A percentile compares a stretch with the other conserved stretches of the same genome.
Conservation (phyloP, 2,329 filamentous ascomycete genomes). For the Onygenales sp. region DNA sequence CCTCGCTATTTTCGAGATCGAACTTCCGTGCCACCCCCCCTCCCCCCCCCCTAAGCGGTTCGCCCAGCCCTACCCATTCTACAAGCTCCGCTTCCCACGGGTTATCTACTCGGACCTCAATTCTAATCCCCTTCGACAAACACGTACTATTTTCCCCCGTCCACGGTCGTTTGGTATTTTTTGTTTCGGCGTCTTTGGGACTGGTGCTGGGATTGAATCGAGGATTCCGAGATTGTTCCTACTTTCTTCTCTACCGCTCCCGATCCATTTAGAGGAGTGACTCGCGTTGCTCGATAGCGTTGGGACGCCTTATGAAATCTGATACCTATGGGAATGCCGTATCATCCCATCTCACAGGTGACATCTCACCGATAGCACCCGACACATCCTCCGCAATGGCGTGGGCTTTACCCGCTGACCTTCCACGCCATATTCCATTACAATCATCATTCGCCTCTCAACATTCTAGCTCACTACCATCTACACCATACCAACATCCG, state of each 20-base stretch:
- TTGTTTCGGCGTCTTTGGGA: not conserved
- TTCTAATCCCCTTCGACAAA: no score
- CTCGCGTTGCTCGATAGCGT: constrained; percentile 22
- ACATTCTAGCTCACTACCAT: constrained; percentile 83
- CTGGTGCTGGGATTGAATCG: not conserved
- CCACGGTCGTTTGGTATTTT: not conserved
- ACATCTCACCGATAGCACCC: constrained; percentile 33
- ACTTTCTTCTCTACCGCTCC: not conserved
- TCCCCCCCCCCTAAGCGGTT: no score
- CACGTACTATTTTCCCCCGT: not conserved
- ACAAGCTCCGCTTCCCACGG: not conserved
- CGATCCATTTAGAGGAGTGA: constrained; percentile 4
- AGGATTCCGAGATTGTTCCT: no score
- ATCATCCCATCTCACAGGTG: constrained; percentile 29
- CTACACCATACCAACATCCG: constrained; percentile 82
- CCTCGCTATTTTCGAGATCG: not conserved
- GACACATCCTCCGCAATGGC: constrained; percentile 31
- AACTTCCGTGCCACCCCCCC: not conserved
- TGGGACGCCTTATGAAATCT: constrained; percentile 32
- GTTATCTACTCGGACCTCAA: not conserved
- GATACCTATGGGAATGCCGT: constrained; percentile 34
- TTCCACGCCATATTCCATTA: constrained; percentile 26
- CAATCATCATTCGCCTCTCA: constrained; percentile 47
- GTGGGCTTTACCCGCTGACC: constrained; percentile 28
- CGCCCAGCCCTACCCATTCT: no score